A percentile compares a stretch with the other conserved stretches of the same genome.
Evolutionary conservation across 306 rosid genomes (phyloP).

Genomic region (Comarum palustre): DNA sequence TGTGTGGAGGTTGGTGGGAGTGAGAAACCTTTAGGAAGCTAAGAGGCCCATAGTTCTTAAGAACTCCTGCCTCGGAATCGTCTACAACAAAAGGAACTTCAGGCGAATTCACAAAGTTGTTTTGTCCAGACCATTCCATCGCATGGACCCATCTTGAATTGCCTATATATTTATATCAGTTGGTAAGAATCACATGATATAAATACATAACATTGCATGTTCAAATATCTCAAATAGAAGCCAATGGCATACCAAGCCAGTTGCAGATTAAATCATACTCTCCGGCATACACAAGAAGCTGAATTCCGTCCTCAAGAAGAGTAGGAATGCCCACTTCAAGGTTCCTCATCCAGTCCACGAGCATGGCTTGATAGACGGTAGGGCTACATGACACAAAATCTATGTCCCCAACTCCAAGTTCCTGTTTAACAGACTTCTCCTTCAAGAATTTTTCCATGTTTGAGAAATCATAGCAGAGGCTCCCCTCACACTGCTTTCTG

Average conservation of each 20-base stretch:
- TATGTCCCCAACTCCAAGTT: conserved; percentile 82
- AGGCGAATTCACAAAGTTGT: conserved; percentile 58
- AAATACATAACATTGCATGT: neutral
- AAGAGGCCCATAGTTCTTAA: conserved; percentile 77
- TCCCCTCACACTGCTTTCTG: conserved; percentile 80
- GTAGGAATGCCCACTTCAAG: conserved; percentile 90
- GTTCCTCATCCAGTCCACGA: conserved; percentile 95
- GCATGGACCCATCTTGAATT: conserved; percentile 98
- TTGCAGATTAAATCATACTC: conserved; percentile 97
- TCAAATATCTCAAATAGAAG: neutral
- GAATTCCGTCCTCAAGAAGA: conserved; percentile 92
- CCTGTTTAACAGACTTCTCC: conserved; percentile 61
- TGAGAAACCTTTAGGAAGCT: conserved; percentile 82
- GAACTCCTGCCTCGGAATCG: conserved; percentile 75
- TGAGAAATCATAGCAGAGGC: conserved; percentile 92
- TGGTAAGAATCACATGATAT: conserved; percentile 3
- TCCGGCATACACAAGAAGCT: conserved; percentile 85
- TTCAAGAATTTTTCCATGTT: conserved; percentile 85
- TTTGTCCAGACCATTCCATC: conserved; percentile 95
- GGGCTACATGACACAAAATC: conserved; percentile 88
- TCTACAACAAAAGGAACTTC: conserved; percentile 71
- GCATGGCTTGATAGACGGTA: conserved; percentile 85
- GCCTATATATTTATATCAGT: conserved; percentile 47
- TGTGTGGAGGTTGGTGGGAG: conserved; percentile 11
- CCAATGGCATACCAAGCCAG: conserved; percentile 74